These are phyloP conservation scores for Piper longum DNA, from an alignment of 164 flowering plant species.

Conservation along the genomic window DNA sequence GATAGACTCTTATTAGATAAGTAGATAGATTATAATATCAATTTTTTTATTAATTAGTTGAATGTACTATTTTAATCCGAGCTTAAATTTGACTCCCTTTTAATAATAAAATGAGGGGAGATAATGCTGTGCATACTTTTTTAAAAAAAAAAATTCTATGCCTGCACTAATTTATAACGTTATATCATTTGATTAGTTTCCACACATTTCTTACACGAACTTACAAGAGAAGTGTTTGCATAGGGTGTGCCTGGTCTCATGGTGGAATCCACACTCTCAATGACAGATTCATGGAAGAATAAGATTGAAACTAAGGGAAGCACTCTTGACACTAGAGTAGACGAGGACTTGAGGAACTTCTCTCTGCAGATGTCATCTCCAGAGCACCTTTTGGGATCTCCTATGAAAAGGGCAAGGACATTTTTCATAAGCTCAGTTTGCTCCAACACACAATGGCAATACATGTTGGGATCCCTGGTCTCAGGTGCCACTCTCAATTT, in stretches of 20 bases:
- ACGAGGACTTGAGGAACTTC: constrained; percentile 23
- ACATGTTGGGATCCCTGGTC: constrained; percentile 14
- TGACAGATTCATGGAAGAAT: constrained; percentile 25
- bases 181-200: too few relatives aligned
- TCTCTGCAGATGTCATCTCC: constrained; percentile 26
- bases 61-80: too few relatives aligned
- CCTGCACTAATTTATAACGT: too few relatives aligned
- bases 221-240: neutral
- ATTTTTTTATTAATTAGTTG: too few relatives aligned
- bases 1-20: too few relatives aligned
- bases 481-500: neutral
- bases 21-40: neutral
- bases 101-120: too few relatives aligned
- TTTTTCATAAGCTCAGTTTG: constrained; percentile 13
- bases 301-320: constrained; percentile 20
- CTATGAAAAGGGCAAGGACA: constrained; percentile 14
- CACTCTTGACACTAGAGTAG: constrained; percentile 19
- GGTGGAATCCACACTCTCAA: constrained; percentile 19
- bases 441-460: constrained; percentile 17
- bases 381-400: constrained; percentile 21
- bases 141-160: too few relatives aligned
- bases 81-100: too few relatives aligned
- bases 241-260: constrained; percentile 29
- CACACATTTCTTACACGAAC: too few relatives aligned
- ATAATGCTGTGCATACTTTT: too few relatives aligned